Base-by-base conservation (phyloP, 2,329 filamentous ascomycete genomes). In the Aphanocladium album region DNA sequence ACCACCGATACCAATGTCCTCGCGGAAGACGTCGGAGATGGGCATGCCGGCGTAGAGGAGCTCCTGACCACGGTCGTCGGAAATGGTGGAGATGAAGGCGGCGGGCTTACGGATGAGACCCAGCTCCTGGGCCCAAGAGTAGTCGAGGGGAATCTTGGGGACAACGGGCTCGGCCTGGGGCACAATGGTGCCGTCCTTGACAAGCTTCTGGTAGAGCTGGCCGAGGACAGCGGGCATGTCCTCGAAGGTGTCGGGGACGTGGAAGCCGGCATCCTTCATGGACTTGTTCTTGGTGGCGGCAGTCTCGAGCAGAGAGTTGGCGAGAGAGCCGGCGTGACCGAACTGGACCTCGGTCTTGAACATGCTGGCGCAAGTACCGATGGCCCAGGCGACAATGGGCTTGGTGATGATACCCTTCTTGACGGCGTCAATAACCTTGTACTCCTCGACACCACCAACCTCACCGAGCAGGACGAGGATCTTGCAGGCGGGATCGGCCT, bases 291-390 rank as follows among this genome's bases (percentile, higher is more conserved):
- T 99, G 78, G 84, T 85, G 62, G 90, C 89, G 61, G 95, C 95
- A 63, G 95, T 98, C 86, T 99, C 95, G 71, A 99, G 91, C 80
- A 97, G 90, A 62, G 95, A 99, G 87, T 99, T 99, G 84, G 95
- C 95, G 69, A 97, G 97, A 59, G 95, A 92, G 80, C 95, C 95
- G 71, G 95, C 95, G 82, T 99, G 95, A 73, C 95, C 95, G 80
- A 99, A 99, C 79, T 99, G 95, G 50, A 99, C 95, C 83, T 99
- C 95, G 45, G 95, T 99, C 89, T 96, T 98, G 84, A 99, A 96
- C 92, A 99, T 95, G 85, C 91, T 93, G 66, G 95, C 95, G 78
- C 96, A 97, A 71, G 95, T 99, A 83, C 95, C 95, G 73, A 99
- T 99, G 68, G 95, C 95, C 95, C 95, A 99, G 47, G 95, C 95